Evolutionary conservation across 371 early-diverging fungal species (phyloP).

Genomic region (Nematocida major): DNA sequence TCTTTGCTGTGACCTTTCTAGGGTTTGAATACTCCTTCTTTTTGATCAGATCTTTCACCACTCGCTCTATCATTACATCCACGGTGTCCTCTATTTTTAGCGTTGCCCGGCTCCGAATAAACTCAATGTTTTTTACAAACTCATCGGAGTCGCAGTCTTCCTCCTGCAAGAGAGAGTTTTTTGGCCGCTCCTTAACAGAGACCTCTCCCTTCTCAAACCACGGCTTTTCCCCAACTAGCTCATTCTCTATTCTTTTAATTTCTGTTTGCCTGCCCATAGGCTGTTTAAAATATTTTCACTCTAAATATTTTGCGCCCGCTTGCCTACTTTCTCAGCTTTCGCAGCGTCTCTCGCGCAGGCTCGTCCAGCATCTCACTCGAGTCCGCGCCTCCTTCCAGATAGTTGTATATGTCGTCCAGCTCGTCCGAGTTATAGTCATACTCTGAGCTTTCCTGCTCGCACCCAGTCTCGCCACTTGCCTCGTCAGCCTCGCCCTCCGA

Average conservation of each 20-base stretch:
- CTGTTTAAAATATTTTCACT: conserved; percentile 1
- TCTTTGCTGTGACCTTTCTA: conserved; percentile 6
- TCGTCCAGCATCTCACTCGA: conserved; percentile 12
- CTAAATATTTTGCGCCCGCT: conserved; percentile 8
- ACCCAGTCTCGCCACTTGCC: not conserved
- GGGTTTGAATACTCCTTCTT: conserved; percentile 42
- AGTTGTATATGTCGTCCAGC: not conserved
- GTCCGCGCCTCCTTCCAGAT: conserved; percentile 15
- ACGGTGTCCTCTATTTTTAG: conserved; percentile 32
- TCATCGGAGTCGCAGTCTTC: conserved; percentile 26
- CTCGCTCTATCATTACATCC: not conserved
- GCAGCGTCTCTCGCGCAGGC: conserved; percentile 17
- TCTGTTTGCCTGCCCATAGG: conserved; percentile 24
- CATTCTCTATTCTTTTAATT: conserved; percentile 25
- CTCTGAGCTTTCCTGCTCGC: not conserved
- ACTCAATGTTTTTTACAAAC: conserved; percentile 13
- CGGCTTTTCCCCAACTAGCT: conserved; percentile 15
- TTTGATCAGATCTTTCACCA: conserved; percentile 32
- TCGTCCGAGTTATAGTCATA: not conserved
- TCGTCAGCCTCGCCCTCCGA: not conserved
- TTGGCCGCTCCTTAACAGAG: conserved; percentile 37
- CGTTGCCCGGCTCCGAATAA: conserved; percentile 26
- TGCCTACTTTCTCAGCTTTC: conserved; percentile 4
- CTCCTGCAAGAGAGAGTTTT: conserved; percentile 18
- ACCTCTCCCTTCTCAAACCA: conserved; percentile 52